phyloP scores from a whole-genome alignment of 2,329 filamentous ascomycete species.

The Hypoxylon sp. region DNA sequence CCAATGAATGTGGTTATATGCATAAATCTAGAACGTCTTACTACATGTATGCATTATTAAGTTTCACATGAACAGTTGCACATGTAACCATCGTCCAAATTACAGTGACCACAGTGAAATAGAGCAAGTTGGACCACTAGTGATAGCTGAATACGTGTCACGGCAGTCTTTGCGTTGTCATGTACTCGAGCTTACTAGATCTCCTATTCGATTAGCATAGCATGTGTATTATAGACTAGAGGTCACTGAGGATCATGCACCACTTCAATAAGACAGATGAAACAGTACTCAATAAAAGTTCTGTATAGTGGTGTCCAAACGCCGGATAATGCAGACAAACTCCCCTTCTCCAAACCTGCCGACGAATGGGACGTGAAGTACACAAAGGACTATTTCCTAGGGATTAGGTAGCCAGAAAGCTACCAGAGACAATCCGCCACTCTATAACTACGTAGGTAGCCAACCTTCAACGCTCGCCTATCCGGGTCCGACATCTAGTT shows the following conservation, averaged over 20 bases:
- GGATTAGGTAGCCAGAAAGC: constrained; percentile 38
- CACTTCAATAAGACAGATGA: constrained; percentile 5
- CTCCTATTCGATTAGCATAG: not conserved
- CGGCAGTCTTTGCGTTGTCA: not conserved
- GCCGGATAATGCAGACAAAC: constrained; percentile 40
- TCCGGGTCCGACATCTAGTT: constrained; percentile 38
- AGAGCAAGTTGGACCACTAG: not conserved
- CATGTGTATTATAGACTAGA: not conserved
- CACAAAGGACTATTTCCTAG: constrained; percentile 35
- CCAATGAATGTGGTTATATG: constrained; percentile 3
- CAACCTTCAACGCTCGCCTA: constrained; percentile 12
- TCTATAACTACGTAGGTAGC: constrained; percentile 26
- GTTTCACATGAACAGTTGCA: not conserved
- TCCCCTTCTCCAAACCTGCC: constrained; percentile 42
- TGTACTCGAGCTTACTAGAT: not conserved
- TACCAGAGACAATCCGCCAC: constrained; percentile 39
- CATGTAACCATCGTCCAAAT: not conserved
- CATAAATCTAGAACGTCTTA: not conserved
- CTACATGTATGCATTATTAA: no score
- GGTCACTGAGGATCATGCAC: not conserved
- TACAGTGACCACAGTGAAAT: not conserved
- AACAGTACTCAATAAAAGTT: constrained; percentile 37
- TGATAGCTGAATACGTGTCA: not conserved
- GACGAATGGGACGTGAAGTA: constrained; percentile 32
- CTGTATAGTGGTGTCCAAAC: constrained; percentile 30